Evolutionary conservation across 2,329 filamentous ascomycete species (phyloP), one percentile per base, ranked within the genome.

Genomic region (Xylariales sp.): DNA sequence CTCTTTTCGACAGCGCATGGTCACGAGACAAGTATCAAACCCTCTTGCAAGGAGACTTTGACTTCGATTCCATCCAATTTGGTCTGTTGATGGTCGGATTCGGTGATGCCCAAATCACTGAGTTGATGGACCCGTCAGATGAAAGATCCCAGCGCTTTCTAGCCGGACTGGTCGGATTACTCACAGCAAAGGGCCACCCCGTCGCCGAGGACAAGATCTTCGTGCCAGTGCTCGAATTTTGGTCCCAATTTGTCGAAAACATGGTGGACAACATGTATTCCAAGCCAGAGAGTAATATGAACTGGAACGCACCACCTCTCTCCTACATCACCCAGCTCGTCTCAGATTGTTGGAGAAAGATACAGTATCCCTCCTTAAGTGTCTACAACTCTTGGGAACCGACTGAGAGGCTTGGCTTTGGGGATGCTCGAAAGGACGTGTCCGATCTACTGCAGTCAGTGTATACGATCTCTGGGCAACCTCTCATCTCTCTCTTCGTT

Each of bases 341-440:
- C 9, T 79, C 81, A 28, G 76, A 78, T 51, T 79, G 80, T 44
- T 86, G 80, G 71, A 70, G 69, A 24, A 89, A 87, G 58, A 80
- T 86, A 35, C 76, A 78, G 31, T 86, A 85, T 47, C 84, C 86
- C 4, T 66, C 78, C 1, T 52, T 66, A 2, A 68, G 76, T 8
- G 66, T 73, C 6, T 77, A 82, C 34, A 68, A 71, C 21, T 67
- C 70, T 0, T 91, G 87, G 87, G 84, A 86, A 47, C 79, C 80
- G 4, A 76, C 78, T 18, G 81, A 86, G 24, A 77, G 78, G 28
- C 73, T 75, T 38, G 79, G 74, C 0, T 90, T 90, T 60, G 70
- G 74, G 38, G 81, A 86, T 43, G 87, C 87, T 35, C 75, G 88
- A 21, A 82, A 85, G 51, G 88, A 94, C 53, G 81, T 90, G n/a